These are phyloP conservation scores for Citrullus colocynthis DNA, from an alignment of 306 rosid genomes.

Conservation along the genomic window DNA sequence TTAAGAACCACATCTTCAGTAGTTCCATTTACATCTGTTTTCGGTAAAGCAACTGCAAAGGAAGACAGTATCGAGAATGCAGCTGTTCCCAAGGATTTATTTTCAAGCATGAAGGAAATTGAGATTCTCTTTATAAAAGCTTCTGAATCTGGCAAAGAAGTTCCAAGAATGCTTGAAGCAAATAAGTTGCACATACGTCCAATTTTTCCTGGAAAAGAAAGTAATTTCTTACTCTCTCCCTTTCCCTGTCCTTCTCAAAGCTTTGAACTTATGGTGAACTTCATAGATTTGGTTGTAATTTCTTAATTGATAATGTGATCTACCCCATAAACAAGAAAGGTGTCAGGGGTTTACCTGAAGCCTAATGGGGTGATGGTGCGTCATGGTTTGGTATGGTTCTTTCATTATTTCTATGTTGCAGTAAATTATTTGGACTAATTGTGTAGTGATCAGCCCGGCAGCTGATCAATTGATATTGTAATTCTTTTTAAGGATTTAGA, in stretches of 20 bases:
- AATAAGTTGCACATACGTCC: conserved; percentile 89
- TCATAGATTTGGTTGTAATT: not conserved
- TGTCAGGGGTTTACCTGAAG: not conserved
- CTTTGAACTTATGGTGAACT: not conserved
- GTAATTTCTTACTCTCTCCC: conserved; percentile 36
- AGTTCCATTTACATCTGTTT: conserved; percentile 29
- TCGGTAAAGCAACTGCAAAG: conserved; percentile 23
- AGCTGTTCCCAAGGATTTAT: conserved; percentile 56
- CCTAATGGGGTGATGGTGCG: not conserved
- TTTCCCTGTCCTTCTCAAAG: conserved; percentile 5
- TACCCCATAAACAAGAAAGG: not conserved
- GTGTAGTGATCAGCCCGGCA: not conserved
- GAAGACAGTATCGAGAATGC: conserved; percentile 46
- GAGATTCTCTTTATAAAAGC: conserved; percentile 66
- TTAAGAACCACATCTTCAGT: conserved; percentile 23
- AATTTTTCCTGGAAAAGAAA: conserved; percentile 45
- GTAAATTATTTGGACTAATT: not conserved
- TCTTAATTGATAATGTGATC: not conserved
- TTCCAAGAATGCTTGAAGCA: conserved; percentile 99
- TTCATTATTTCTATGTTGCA: not conserved
- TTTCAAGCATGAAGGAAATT: conserved; percentile 67
- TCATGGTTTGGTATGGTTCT: not conserved
- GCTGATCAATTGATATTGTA: not conserved
- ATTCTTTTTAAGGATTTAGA: not conserved
- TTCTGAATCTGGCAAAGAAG: conserved; percentile 76